Percentiles rank a stretch among this genome's conserved stretches.
Conservation (phyloP, 2,329 filamentous ascomycete genomes). For the Diplodia corticola region DNA sequence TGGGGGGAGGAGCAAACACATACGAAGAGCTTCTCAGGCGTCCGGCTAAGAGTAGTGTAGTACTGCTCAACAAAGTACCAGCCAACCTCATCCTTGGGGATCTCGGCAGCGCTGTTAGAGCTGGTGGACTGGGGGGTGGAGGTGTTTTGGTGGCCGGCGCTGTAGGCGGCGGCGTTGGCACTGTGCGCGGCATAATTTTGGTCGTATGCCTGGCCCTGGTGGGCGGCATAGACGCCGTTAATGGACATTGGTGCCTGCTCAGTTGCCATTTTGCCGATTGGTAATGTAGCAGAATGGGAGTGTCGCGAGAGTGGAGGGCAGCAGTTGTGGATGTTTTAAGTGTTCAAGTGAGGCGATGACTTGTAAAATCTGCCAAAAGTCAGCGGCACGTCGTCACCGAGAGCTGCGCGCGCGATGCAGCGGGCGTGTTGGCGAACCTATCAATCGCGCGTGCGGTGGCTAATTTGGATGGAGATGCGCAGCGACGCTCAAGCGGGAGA, state of each 20-base stretch:
- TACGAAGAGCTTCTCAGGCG: slow-evolving; percentile 84
- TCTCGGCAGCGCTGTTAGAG: slow-evolving; percentile 38
- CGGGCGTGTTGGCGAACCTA: slow-evolving; percentile 11
- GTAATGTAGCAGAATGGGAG: not conserved
- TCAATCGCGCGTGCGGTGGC: slow-evolving; percentile 16
- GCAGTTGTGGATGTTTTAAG: not conserved
- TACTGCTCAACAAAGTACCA: slow-evolving; percentile 99
- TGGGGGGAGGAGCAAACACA: slow-evolving; percentile 29
- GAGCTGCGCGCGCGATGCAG: slow-evolving; percentile 12
- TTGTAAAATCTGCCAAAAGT: not conserved
- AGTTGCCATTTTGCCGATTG: slow-evolving; percentile 38
- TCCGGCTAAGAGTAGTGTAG: slow-evolving; percentile 96
- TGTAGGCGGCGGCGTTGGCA: slow-evolving; percentile 29
- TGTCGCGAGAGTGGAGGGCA: slow-evolving; percentile 13
- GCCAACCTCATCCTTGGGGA: slow-evolving; percentile 88
- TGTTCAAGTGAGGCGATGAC: slow-evolving; percentile 3
- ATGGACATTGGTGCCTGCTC: slow-evolving; percentile 43
- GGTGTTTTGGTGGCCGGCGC: slow-evolving; percentile 32
- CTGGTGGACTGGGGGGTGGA: slow-evolving; percentile 25
- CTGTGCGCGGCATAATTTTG: slow-evolving; percentile 35
- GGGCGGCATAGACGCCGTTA: slow-evolving; percentile 52
- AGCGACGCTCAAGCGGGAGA: not conserved
- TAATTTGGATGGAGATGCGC: slow-evolving; percentile 2
- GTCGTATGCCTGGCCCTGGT: slow-evolving; percentile 43
- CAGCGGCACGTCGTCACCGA: slow-evolving; percentile 7